Evolutionary conservation across 202 grass and related monocot genomes (phyloP).

Genomic region (Schoenoplectus tabernaemontani): DNA sequence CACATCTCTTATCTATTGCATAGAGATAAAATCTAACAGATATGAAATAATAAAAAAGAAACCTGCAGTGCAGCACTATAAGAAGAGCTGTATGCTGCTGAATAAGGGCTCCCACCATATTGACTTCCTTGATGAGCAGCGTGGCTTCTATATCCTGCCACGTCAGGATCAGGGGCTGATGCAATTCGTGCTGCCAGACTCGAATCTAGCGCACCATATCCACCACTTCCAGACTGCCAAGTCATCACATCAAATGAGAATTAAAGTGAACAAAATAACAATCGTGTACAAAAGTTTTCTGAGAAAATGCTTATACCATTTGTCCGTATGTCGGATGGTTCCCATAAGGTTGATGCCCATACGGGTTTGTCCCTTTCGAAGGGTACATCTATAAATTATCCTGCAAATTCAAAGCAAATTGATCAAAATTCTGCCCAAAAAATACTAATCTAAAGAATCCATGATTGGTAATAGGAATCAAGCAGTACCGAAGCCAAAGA

Average conservation of each 20-base stretch:
- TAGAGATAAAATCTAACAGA: not conserved
- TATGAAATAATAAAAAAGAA: constrained; percentile 7
- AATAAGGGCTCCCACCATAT: constrained; percentile 55
- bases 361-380: constrained; percentile 64
- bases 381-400: constrained; percentile 59
- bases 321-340: constrained; percentile 66
- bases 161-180: constrained; percentile 31
- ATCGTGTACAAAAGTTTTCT: not conserved
- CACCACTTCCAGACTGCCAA: constrained; percentile 55
- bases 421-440: not conserved
- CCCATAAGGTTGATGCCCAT: constrained; percentile 67
- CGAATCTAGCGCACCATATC: constrained; percentile 26
- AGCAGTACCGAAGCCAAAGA: not conserved
- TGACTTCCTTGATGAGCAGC: constrained; percentile 33
- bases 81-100: constrained; percentile 49
- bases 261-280: not conserved
- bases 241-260: constrained; percentile 19
- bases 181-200: constrained; percentile 8
- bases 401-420: not conserved
- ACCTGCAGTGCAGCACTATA: constrained; percentile 47
- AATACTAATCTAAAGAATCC: not conserved
- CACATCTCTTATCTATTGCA: not conserved
- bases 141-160: constrained; percentile 40
- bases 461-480: not conserved
- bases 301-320: constrained; percentile 33